phyloP scores from a whole-genome alignment of 257 asterid genomes.

The Oldenlandia corymbosa region DNA sequence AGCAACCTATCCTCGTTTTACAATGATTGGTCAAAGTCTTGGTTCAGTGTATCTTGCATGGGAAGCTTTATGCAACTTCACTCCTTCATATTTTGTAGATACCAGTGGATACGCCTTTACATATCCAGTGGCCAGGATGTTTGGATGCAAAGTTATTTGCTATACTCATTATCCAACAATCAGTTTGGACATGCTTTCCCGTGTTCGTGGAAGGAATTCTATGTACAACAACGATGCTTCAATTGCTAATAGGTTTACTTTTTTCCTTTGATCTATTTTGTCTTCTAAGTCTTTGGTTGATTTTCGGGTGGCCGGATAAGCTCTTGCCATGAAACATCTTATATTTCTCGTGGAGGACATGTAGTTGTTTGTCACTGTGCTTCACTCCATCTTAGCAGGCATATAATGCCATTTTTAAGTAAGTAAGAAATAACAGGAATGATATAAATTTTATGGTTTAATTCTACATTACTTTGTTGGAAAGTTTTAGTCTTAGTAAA shows the following conservation, averaged over 20 bases:
- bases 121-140: constrained; percentile 79
- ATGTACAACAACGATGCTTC: constrained; percentile 79
- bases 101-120: constrained; percentile 98
- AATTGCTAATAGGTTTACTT: constrained; percentile 84
- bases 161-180: constrained; percentile 97
- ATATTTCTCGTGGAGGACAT: neutral
- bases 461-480: too few species aligned
- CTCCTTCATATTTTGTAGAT: constrained; percentile 79
- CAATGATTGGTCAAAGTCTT: constrained; percentile 96
- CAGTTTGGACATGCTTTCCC: constrained; percentile 91
- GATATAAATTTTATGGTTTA: too few species aligned
- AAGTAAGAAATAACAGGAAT: too few species aligned
- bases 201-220: constrained; percentile 66
- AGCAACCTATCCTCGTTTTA: constrained; percentile 82
- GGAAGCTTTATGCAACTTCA: constrained; percentile 76
- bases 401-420: too few species aligned
- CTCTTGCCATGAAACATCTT: neutral
- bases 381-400: too few species aligned
- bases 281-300: neutral
- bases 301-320: neutral
- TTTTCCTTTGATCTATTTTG: neutral
- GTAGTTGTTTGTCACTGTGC: neutral
- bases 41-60: constrained; percentile 86
- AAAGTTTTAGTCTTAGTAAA: too few species aligned
- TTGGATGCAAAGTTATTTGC: constrained; percentile 85